Evolutionary conservation across 352 stramenopile genomes (phyloP), one percentile per base, ranked within the genome.

Genomic region (Pythium brassicae): DNA sequence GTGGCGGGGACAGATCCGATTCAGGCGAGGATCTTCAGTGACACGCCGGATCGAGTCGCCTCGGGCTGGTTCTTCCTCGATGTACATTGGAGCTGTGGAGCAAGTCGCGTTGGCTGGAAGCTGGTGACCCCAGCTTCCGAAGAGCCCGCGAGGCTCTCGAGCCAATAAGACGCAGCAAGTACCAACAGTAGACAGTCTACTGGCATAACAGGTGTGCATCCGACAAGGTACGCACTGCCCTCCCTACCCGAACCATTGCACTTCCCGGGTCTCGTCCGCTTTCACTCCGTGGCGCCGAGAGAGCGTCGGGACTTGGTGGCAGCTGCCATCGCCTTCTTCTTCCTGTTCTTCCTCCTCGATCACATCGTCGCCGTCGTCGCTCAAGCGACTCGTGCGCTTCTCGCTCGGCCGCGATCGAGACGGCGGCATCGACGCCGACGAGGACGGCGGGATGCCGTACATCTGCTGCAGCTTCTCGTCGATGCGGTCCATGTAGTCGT

Each of bases 401-500:
- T 42, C 53, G 42, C 34, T 53, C 19, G 46, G 15, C 8, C 35
- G 35, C 25, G 45, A 22, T 1, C 55, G 55, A 5, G 55, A 55
- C 3, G 55, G 43, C 7, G 47, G n/a, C 5, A 53, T 62, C 23
- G 67, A 68, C 7, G 47, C 17, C 5, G 55, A 62, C 22, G 67
- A 68, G 4, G 76, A 88, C 17, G 65, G 68, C 4, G 80, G 78
- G 37, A 91, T 89, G 27, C 80, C 80, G 53, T 91, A 91, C 78
- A 91, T 86, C 52, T 85, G 76, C 46, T 73, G 78, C 23, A 91
- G 68, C 54, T 91, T 91, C 40, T 89, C 74, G 65, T 91, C 78
- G 40, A 91, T 91, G 20, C 76, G 69, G 52, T 91, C 76, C 78
- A 91, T 91, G 76, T 91, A 91, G 50, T 87, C 76, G 52, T 87